Conservation (phyloP, 805 yeast genomes). For the Grigorovia transvaalensis region DNA sequence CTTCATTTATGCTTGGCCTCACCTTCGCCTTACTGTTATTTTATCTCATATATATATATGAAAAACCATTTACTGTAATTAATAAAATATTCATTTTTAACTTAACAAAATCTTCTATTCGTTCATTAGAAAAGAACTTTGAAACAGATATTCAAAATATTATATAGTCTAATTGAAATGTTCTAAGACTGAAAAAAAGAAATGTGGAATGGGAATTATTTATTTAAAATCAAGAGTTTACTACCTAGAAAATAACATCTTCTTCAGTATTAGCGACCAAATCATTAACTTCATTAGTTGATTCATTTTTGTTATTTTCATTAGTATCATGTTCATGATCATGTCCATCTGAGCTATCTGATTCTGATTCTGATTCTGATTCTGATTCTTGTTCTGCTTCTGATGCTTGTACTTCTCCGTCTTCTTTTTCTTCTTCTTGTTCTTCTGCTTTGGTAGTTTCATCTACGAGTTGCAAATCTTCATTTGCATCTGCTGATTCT, state of each 20-base stretch:
- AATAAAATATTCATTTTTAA: neutral
- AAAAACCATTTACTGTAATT: neutral
- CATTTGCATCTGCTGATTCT: conserved; percentile 4
- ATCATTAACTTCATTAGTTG: conserved; percentile 11
- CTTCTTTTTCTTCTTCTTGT: conserved; percentile 6
- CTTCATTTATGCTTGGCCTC: neutral
- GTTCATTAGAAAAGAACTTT: too few species aligned
- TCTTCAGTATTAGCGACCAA: conserved; percentile 35
- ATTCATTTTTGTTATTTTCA: conserved; percentile 8
- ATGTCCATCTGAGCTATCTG: neutral
- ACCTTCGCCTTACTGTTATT: too few species aligned
- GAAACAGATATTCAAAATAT: neutral
- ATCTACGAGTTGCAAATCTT: neutral
- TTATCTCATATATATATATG: too few species aligned
- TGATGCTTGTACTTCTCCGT: neutral
- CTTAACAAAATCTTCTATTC: neutral
- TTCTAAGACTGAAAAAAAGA: neutral
- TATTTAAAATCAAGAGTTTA: too few species aligned
- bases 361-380: too few species aligned
- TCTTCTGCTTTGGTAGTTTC: conserved; percentile 13
- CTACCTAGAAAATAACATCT: conserved; percentile 34
- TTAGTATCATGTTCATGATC: neutral
- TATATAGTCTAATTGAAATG: neutral
- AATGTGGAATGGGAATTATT: neutral
- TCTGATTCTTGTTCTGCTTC: too few species aligned